These are phyloP conservation scores for Neckera pumila DNA, from an alignment of 225 moss, liverwort and hornwort genomes.

Conservation along the genomic window DNA sequence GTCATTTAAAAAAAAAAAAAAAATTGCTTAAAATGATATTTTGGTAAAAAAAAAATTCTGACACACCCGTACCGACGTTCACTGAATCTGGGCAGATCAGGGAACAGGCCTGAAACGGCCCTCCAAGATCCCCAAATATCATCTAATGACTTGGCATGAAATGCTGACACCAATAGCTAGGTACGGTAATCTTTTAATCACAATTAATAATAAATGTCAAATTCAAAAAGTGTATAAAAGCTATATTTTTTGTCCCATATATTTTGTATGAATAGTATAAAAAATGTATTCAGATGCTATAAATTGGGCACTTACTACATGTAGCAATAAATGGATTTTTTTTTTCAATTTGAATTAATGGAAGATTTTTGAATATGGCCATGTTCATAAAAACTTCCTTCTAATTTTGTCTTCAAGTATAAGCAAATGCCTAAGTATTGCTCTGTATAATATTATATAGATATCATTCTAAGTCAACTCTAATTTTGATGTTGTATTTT, in stretches of 20 bases:
- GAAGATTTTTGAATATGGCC: accelerated
- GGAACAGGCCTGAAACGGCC: too few relatives aligned
- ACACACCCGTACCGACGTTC: too few relatives aligned
- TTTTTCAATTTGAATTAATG: background rate
- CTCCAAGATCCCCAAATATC: too few relatives aligned
- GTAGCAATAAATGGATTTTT: background rate
- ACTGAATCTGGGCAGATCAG: too few relatives aligned
- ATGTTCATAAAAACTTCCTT: background rate
- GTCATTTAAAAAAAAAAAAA: too few relatives aligned
- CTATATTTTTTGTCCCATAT: background rate
- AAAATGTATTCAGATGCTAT: background rate
- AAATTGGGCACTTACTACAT: background rate
- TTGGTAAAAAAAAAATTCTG: too few relatives aligned
- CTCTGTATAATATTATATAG: background rate
- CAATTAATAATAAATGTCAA: background rate
- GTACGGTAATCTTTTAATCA: background rate
- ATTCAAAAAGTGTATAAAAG: background rate
- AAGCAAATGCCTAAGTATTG: background rate
- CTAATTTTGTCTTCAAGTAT: background rate
- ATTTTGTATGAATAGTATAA: background rate
- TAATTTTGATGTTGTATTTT: background rate
- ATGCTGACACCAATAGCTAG: accelerated
- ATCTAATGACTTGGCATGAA: too few relatives aligned
- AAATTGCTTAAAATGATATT: too few relatives aligned
- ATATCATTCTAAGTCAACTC: background rate